Conservation (phyloP, 768 basidiomycete genomes). For the Mycena metata region DNA sequence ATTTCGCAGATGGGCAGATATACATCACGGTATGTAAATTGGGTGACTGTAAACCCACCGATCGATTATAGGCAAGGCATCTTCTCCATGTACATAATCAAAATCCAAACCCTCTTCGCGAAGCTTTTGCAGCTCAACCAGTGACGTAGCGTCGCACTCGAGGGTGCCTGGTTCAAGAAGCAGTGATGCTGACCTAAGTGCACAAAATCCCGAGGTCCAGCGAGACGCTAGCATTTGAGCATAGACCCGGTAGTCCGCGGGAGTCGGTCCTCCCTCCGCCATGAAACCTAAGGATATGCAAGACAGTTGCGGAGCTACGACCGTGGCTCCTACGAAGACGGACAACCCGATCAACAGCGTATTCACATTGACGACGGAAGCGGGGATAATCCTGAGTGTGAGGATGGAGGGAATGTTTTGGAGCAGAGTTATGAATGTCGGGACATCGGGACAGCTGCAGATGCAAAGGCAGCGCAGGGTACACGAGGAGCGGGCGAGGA, state of each 20-base stretch:
- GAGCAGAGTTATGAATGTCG: not conserved
- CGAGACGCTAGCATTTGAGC: not conserved
- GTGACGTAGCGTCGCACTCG: not conserved
- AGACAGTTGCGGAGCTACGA: not conserved
- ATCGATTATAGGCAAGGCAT: not conserved
- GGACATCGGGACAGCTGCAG: not conserved
- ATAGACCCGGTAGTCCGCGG: not conserved
- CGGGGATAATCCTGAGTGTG: not conserved
- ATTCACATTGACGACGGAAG: not conserved
- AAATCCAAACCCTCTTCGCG: slow-evolving; percentile 3
- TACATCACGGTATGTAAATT: no score
- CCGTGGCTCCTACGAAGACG: not conserved
- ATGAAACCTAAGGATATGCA: not conserved
- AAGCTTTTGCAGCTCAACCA: not conserved
- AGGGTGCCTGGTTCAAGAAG: not conserved
- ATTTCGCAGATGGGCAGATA: no score
- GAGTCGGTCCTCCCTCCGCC: no score
- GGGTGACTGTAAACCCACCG: no score
- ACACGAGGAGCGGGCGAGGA: slow-evolving; percentile 9
- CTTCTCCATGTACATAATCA: not conserved
- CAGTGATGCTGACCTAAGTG: not conserved
- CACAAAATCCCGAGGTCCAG: not conserved
- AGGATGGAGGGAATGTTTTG: not conserved
- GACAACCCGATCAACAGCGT: not conserved
- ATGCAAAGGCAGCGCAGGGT: not conserved